Percentiles rank a stretch among this genome's conserved stretches.
Conservation (phyloP, 2,329 filamentous ascomycete species). For the Colletotrichum sansevieriae region DNA sequence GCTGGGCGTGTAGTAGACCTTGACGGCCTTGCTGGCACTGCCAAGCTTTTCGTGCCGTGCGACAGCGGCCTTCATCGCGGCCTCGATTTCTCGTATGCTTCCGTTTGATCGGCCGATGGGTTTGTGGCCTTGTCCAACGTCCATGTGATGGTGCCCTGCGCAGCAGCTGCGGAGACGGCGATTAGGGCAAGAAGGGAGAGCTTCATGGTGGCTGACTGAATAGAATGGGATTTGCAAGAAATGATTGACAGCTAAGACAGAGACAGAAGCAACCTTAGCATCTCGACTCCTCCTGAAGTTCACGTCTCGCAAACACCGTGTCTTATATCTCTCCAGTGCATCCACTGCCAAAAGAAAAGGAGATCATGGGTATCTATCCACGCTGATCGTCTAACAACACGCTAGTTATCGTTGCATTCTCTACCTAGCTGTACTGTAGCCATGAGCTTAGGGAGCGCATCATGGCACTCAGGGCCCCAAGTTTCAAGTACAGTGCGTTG, state of each 20-base stretch:
- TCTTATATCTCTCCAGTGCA: not conserved
- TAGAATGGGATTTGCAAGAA: no score
- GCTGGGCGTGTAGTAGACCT: conserved; percentile 56
- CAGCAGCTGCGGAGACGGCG: conserved; percentile 48
- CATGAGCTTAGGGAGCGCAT: conserved; percentile 2
- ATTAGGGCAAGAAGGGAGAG: conserved; percentile 48
- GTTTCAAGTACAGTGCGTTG: conserved; percentile 24
- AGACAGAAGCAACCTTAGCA: no score
- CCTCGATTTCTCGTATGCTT: conserved; percentile 60
- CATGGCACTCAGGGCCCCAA: not conserved
- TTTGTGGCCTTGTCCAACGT: conserved; percentile 53
- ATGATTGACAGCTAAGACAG: no score
- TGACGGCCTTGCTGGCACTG: conserved; percentile 54
- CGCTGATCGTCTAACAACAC: conserved; percentile 1
- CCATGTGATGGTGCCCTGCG: conserved; percentile 56
- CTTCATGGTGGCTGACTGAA: conserved; percentile 34
- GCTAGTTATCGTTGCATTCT: not conserved
- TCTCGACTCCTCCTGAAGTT: not conserved
- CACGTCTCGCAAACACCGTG: no score
- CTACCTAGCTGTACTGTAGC: not conserved
- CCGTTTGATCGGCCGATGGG: conserved; percentile 56
- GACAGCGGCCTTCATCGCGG: conserved; percentile 56
- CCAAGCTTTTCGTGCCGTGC: conserved; percentile 55
- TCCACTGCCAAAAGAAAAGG: not conserved
- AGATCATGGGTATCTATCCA: conserved; percentile 8